Base-by-base conservation (phyloP, 2,329 filamentous ascomycete genomes). In the Pestalotiopsis sp. region DNA sequence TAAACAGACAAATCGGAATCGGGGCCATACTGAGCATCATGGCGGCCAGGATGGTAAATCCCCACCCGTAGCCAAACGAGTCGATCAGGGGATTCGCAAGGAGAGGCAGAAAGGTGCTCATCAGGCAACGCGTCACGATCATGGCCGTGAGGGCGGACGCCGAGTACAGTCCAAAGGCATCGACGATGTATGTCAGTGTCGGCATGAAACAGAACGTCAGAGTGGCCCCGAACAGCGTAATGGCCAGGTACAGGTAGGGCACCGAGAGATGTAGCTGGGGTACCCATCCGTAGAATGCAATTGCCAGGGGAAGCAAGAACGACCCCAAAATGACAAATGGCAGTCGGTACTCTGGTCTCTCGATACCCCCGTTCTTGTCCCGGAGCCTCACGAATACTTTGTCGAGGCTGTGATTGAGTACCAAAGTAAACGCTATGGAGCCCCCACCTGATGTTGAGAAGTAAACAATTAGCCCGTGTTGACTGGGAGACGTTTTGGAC, bases 101-200 rank as follows among this genome's bases (percentile, higher is more conserved):
- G 59, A 90, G 78, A 0, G 88, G 88, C 38, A 90, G 71, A 57
- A 90, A 86, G 0, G 88, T 89, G 3, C 87, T 84, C 77, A 85
- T 82, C 0, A 90, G 76, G 69, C 86, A 89, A 49, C 87, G 80
- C 1, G 82, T 82, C 1, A 89, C 85, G 68, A 90, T 87, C 4
- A 89, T 74, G 0, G 84, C 86, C 0, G 87, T 89, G 79, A 89
- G 82, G 1, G 87, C 87, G 12, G 85, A 88, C 0, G 87, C 87
- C 1, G 86, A 84, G 72, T 87, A 89, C 5, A 86, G 69, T 0
- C 86, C 86, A 68, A 85, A 87, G 0, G 87, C 85, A 69, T 90
- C 87, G 2, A 89, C 87, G 0, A 89, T 81, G 70, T 89, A 90
- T 0, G 86, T 82, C 68, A 83, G 84, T 2, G 89, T 68, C 0